Conservation (phyloP, 202 grass and related monocot genomes). For the Panicum hallii region DNA sequence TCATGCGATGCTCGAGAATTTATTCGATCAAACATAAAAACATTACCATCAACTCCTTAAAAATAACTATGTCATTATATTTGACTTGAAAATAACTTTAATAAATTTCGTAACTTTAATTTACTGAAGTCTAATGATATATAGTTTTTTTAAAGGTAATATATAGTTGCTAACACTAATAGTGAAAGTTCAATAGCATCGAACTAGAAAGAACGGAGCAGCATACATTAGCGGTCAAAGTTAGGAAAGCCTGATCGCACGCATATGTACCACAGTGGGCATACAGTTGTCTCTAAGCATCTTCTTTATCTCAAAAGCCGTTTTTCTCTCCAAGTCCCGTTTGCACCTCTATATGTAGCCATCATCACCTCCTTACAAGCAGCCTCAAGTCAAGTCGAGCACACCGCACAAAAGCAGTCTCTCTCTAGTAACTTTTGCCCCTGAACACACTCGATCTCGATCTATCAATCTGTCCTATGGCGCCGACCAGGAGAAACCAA, state of each 20-base stretch:
- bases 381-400: constrained; percentile 3
- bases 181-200: neutral
- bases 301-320: neutral
- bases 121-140: neutral
- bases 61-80: neutral
- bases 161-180: neutral
- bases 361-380: neutral
- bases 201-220: constrained; percentile 33
- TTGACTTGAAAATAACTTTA: neutral
- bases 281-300: constrained; percentile 42
- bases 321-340: neutral
- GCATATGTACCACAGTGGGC: constrained; percentile 17
- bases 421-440: no score
- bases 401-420: neutral
- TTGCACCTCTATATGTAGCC: constrained; percentile 41
- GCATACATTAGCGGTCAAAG: constrained; percentile 6
- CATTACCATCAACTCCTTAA: neutral
- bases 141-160: neutral
- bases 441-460: neutral
- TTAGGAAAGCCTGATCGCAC: constrained; percentile 4
- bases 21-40: neutral
- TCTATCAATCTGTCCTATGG: neutral
- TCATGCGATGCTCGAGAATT: neutral
- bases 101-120: neutral
- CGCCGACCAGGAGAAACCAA: neutral